Evolutionary conservation across 257 asterid species (phyloP).

Genomic region (Anisodus tanguticus): DNA sequence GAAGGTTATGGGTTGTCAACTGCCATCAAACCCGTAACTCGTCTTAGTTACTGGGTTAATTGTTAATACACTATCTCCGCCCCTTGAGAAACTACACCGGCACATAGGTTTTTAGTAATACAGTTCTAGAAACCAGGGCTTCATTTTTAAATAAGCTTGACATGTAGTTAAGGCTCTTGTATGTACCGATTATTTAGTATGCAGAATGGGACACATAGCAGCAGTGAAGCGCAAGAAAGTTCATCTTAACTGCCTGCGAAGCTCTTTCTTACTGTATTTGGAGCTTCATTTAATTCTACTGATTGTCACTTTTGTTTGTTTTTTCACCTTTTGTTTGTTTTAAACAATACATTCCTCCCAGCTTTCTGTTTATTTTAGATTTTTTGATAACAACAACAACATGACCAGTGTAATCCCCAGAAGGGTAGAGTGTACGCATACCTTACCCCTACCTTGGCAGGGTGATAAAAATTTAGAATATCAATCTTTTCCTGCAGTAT

Average conservation of each 20-base stretch:
- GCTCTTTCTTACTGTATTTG: neutral
- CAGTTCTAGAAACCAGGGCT: neutral
- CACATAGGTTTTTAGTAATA: neutral
- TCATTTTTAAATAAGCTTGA: neutral
- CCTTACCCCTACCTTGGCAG: too few relatives aligned
- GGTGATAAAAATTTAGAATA: neutral
- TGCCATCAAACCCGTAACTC: too few relatives aligned
- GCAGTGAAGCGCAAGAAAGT: neutral
- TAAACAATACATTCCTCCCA: neutral
- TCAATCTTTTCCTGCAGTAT: neutral
- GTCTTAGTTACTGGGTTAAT: too few relatives aligned
- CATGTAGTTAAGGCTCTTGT: neutral
- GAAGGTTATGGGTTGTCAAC: too few relatives aligned
- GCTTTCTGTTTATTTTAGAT: neutral
- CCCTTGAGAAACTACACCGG: neutral
- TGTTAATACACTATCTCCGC: too few relatives aligned
- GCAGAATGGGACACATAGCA: neutral
- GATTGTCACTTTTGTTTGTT: neutral
- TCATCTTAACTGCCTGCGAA: neutral
- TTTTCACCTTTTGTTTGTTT: neutral
- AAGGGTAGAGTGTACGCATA: too few relatives aligned
- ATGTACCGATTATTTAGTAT: neutral
- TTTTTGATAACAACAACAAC: neutral
- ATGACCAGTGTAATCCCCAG: too few relatives aligned
- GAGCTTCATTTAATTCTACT: neutral